Percentiles rank a stretch among this genome's conserved stretches.
phyloP scores from a whole-genome alignment of 1,284 basidiomycete species.

The Cryptococcus sp. region DNA sequence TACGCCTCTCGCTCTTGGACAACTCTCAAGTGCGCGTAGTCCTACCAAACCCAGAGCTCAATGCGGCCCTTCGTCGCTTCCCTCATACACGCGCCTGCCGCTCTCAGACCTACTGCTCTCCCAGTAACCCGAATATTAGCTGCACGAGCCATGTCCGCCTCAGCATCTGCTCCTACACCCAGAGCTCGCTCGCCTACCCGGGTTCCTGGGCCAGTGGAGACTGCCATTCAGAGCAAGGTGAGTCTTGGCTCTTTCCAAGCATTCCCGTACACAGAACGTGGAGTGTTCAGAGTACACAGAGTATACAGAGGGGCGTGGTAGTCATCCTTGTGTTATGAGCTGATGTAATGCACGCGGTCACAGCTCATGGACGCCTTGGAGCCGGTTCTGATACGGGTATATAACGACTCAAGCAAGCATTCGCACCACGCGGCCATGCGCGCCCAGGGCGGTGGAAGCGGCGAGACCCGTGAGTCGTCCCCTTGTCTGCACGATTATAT shows the following conservation, averaged over 20 bases:
- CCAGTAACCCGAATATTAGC: too few relatives aligned
- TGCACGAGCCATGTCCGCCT: conserved; percentile 15
- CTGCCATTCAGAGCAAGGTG: conserved; percentile 50
- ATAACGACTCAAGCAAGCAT: conserved; percentile 53
- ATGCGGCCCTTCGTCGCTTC: conserved; percentile 1
- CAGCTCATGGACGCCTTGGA: conserved; percentile 49
- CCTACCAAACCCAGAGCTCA: not conserved
- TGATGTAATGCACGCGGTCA: too few relatives aligned
- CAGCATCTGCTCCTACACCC: not conserved
- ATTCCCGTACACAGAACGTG: too few relatives aligned
- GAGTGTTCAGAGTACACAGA: too few relatives aligned
- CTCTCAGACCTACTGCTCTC: too few relatives aligned
- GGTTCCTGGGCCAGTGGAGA: conserved; percentile 52
- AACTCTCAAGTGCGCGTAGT: too few relatives aligned
- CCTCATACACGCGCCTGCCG: not conserved
- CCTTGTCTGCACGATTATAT: not conserved
- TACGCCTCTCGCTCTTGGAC: too few relatives aligned
- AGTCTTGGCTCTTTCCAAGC: conserved; percentile 1
- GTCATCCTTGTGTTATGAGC: not conserved
- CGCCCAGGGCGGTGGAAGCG: conserved; percentile 48
- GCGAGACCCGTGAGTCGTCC: conserved; percentile 52
- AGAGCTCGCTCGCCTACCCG: conserved; percentile 24
- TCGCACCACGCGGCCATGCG: conserved; percentile 52
- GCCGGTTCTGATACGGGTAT: conserved; percentile 47
- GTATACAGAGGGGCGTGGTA: not conserved